phyloP scores from a whole-genome alignment of 2,329 filamentous ascomycete species.

The Pseudogymnoascus sp. region DNA sequence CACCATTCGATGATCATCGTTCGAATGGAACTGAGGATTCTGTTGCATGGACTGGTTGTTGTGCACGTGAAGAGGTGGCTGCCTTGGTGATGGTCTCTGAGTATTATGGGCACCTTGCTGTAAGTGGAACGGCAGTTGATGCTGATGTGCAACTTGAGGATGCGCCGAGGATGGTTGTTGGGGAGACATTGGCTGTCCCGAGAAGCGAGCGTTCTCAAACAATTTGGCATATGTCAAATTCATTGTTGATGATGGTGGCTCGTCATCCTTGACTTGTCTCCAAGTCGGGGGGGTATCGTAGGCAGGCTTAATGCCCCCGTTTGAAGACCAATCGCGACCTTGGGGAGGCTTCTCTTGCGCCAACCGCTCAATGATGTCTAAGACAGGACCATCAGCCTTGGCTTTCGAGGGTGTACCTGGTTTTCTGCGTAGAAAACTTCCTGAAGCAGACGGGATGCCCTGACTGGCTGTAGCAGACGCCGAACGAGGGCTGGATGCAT shows the following conservation, averaged over 20 bases:
- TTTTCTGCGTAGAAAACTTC: slow-evolving; percentile 61
- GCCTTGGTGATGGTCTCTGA: slow-evolving; percentile 65
- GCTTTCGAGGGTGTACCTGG: slow-evolving; percentile 52
- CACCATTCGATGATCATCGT: slow-evolving; percentile 85
- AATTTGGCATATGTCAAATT: slow-evolving; percentile 65
- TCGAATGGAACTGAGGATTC: slow-evolving; percentile 60
- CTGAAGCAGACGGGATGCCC: slow-evolving; percentile 32
- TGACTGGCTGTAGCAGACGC: slow-evolving; percentile 31
- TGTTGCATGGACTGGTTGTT: slow-evolving; percentile 59
- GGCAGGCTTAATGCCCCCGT: slow-evolving; percentile 75
- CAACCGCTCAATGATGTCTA: slow-evolving; percentile 56
- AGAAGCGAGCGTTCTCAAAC: slow-evolving; percentile 62
- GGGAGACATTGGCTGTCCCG: slow-evolving; percentile 53
- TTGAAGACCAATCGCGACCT: slow-evolving; percentile 61
- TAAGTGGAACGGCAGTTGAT: slow-evolving; percentile 76
- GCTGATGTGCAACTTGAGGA: slow-evolving; percentile 70
- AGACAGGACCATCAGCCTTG: slow-evolving; percentile 45
- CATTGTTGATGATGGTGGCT: slow-evolving; percentile 63
- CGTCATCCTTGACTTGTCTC: slow-evolving; percentile 63
- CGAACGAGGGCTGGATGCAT: slow-evolving; percentile 65
- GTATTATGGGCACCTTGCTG: slow-evolving; percentile 64
- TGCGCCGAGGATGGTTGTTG: slow-evolving; percentile 63
- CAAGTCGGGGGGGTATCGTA: slow-evolving; percentile 83
- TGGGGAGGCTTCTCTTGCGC: slow-evolving; percentile 46
- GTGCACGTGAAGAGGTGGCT: slow-evolving; percentile 71